Evolutionary conservation across 73 alveolate species (phyloP), one percentile per base, ranked within the genome.

Genomic region (Paramecium biaurelia): DNA sequence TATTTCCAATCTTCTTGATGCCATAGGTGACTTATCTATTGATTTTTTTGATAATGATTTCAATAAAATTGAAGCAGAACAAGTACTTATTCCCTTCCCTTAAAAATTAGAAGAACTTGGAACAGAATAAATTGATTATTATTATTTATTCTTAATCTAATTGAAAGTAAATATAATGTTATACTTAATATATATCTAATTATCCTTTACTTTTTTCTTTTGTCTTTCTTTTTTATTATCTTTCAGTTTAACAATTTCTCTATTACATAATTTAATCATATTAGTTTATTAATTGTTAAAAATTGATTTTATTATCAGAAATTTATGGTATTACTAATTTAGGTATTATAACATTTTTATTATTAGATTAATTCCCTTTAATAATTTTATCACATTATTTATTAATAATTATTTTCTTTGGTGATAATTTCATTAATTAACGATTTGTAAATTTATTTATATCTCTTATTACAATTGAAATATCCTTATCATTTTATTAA

Each of bases 61-160:
- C 18, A 79, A 47, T 79, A 79, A 47, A 28, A 79, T 79, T 18
- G 90, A 79, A 14, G 90, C 74, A 24, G 90, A 79, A 47, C 90
- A 79, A 21, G 90, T 79, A 20, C 90, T 79, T 11, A 79, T 32
- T 63, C 84, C 49, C 6, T 63, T 63, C 1, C 45, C 45, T 32
- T 63, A 14, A 30, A 38, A n/a, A 43, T 79, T 43, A 4, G 90
- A 38, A 11, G 90, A 35, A 72, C 86, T 72, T 15, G 59, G 90
- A 12, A 63, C 47, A 23, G 90, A 32, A 53, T 53, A 53, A n/a
- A 53, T 53, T 18, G 68, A 53, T 53, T n/a, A n/a, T 53, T 53
- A 18, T 1, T 53, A 53, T 21, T 53, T 53, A 53, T 18, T 53
- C 32, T 15, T 53, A 21, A 2, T 53, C 68, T 53, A 53, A 15